Conservation (phyloP, 139 green algal genomes). For the Desmodesmus armatus region DNA sequence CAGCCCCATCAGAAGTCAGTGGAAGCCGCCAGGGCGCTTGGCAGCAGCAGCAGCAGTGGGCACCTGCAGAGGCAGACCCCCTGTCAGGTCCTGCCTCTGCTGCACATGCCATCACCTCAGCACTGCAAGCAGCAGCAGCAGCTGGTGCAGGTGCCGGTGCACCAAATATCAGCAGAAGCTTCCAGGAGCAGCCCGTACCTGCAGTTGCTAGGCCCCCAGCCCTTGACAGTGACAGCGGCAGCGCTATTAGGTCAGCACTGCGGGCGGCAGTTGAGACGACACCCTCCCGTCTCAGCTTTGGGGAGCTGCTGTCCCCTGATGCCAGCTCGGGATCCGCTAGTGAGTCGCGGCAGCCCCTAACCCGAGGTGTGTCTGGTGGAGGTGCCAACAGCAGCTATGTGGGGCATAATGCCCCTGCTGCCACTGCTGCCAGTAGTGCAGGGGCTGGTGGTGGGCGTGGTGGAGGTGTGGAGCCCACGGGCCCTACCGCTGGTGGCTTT, state of each 20-base stretch:
- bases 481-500: too few relatives aligned
- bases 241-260: not conserved
- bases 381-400: not conserved
- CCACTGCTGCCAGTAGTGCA: not conserved
- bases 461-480: too few relatives aligned
- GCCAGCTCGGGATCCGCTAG: too few relatives aligned
- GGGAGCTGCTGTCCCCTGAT: too few relatives aligned
- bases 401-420: not conserved
- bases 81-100: not conserved
- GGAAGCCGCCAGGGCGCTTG: not conserved
- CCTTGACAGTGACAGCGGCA: not conserved
- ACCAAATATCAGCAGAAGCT: not conserved
- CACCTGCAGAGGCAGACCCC: too few relatives aligned
- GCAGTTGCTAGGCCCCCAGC: not conserved
- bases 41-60: not conserved
- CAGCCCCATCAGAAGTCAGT: not conserved
- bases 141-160: not conserved
- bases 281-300: too few relatives aligned
- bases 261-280: not conserved
- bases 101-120: not conserved
- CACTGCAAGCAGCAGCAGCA: not conserved
- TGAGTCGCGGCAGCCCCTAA: too few relatives aligned
- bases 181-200: not conserved
- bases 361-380: not conserved
- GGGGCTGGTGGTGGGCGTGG: not conserved